Base-by-base conservation (phyloP, 495 filamentous ascomycete genomes). In the Clavariopsis aquatica region DNA sequence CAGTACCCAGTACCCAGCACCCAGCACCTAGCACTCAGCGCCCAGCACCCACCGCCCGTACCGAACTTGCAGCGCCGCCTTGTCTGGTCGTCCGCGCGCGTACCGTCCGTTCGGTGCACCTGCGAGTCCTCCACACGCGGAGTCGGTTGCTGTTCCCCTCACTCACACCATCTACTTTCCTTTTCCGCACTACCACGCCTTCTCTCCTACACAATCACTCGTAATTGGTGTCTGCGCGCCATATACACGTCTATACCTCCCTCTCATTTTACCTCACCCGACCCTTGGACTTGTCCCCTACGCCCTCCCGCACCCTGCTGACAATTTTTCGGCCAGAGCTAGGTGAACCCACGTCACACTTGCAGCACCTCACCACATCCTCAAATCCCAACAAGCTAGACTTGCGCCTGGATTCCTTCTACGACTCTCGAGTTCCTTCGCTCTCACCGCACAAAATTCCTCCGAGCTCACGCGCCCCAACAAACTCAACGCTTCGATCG, bases 21-120 rank as follows among this genome's bases (percentile, higher is more conserved):
- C 36, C 59, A 29, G 4, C n/a, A 15, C 49, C 31, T n/a, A n/a
- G 13, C 19, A 28, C 23, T 53, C n/a, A 9, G 20, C 47, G 31
- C 34, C 3, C 49, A 2, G 29, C 29, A 24, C 52, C 36, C 59
- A 29, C 13, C n/a, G 22, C 49, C 31, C 59, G 45, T 49, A 9
- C 22, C 49, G 49, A 62, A 31, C 59, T 54, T 26, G 19, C 27
- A 41, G 23, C 41, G 36, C 24, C 51, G 8, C 9, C 49, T 31
- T 31, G 59, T 8, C 20, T 62, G 59, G 19, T 19, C 59, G n/a
- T 10, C 22, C 55, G 34, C 15, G 24, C 43, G 29, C 22, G 13
- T 20, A 6, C 9, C 29, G 38, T 38, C 31, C 34, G 41, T 26
- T 19, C 15, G 4, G 20, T 47, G 36, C 26, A 20, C 19, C 41